A percentile compares a stretch with the other conserved stretches of the same genome.
phyloP scores from a whole-genome alignment of 2,329 filamentous ascomycete species.

The Penicillium sp. region DNA sequence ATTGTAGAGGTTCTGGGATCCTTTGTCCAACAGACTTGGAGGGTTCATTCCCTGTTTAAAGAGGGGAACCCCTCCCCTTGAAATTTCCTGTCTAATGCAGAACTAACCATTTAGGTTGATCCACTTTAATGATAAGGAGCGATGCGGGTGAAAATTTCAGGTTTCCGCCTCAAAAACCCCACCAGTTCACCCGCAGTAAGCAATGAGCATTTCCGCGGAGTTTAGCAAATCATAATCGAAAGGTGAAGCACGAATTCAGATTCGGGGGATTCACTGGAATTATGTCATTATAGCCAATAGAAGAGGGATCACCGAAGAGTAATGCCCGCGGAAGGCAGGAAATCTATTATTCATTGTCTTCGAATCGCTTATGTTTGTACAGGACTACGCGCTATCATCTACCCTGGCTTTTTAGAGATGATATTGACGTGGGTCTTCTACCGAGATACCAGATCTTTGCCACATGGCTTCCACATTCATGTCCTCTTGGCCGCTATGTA shows the following conservation, averaged over 20 bases:
- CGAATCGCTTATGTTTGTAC: slow-evolving; percentile 8
- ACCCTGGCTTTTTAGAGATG: slow-evolving; percentile 18
- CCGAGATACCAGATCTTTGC: slow-evolving; percentile 29
- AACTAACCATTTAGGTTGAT: background rate
- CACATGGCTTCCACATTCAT: slow-evolving; percentile 38
- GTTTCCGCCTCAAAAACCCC: background rate
- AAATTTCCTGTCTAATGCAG: background rate
- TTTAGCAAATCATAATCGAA: background rate
- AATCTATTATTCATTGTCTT: background rate
- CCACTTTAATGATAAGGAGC: background rate
- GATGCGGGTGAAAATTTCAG: background rate
- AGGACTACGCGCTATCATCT: background rate
- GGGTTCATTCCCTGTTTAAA: background rate
- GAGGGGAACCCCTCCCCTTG: background rate
- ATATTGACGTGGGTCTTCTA: slow-evolving; percentile 30
- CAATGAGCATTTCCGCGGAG: slow-evolving; percentile 3
- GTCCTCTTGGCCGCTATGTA: slow-evolving; percentile 32
- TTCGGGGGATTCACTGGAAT: too few relatives aligned
- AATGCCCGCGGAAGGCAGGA: too few relatives aligned
- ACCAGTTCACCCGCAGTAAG: background rate
- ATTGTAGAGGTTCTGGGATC: background rate
- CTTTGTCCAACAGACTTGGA: background rate
- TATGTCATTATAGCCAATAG: too few relatives aligned
- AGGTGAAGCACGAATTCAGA: too few relatives aligned
- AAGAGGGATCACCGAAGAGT: too few relatives aligned